Evolutionary conservation across 768 basidiomycete genomes (phyloP), one percentile per base, ranked within the genome.

Genomic region (Hebeloma cylindrosporum): DNA sequence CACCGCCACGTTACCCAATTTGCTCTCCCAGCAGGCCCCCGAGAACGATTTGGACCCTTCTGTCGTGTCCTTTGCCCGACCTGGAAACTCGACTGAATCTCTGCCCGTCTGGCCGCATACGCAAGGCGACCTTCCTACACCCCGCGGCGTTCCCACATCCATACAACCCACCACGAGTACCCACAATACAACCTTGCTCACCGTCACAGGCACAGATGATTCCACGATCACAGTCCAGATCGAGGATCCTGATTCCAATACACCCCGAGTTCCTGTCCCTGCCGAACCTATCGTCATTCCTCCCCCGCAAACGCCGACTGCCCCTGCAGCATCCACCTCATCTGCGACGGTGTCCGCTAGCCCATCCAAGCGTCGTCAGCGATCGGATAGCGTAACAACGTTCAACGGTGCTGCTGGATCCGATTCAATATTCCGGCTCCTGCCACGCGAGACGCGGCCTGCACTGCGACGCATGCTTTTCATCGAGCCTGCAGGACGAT

Each of bases 401-500:
- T 87, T 80, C 73, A 78, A 80, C 40, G 80, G 78, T 30, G 80
- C 78, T n/a, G n/a, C n/a, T 43, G 85, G 88, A 14, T 83, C 91
- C 20, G 95, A 98, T 63, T 93, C 92, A 6, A 96, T 99, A 59
- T 98, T 99, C 75, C 83, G 95, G 14, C 75, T 98, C 7, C 77
- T 99, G 17, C 96, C 96, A 2, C 85, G 96, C 42, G 95, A 99
- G 68, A 83, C 92, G 10, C 80, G 96, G 29, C 77, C 85, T 5
- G 91, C 88, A 10, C 76, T 99, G 48, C 87, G 92, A 47, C 80
- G 93, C 42, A 99, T 99, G 96, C 73, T 99, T 55, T 85, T 82
- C 56, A 80, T 97, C 36, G 95, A 98, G 60, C 90, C 95, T 3
- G 71, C 77, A 13, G 80, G 85, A 36, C 83, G 96, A 29, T 95